Conservation (phyloP, 2,329 filamentous ascomycete genomes). For the Cladosporium sp. region DNA sequence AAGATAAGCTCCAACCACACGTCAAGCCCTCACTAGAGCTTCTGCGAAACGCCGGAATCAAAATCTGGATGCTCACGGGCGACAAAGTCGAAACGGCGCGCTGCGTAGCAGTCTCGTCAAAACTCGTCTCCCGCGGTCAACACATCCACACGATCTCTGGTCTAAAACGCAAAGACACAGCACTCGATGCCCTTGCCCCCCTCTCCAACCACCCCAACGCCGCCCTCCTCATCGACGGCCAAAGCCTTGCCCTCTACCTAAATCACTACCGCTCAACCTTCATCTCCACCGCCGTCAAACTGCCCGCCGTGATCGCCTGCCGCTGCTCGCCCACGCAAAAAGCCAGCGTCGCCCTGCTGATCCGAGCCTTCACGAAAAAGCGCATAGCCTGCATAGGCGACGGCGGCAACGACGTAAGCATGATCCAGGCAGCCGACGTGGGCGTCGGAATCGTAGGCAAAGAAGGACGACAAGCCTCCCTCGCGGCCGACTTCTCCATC, state of each 20-base stretch:
- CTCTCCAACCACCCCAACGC: constrained; percentile 79
- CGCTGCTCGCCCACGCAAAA: constrained; percentile 97
- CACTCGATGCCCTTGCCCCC: constrained; percentile 83
- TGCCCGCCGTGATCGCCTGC: constrained; percentile 91
- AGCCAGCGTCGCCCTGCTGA: constrained; percentile 85
- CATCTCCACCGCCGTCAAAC: constrained; percentile 76
- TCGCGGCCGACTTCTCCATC: constrained; percentile 95
- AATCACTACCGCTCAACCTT: constrained; percentile 79
- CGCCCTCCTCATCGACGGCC: constrained; percentile 90
- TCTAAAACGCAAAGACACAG: constrained; percentile 73
- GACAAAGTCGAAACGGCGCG: constrained; percentile 98
- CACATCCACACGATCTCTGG: constrained; percentile 84
- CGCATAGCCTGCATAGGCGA: constrained; percentile 97
- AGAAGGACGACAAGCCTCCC: constrained; percentile 87
- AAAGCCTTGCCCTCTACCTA: constrained; percentile 79
- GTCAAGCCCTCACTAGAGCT: constrained; percentile 95
- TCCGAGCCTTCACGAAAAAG: constrained; percentile 87
- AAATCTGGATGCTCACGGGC: constrained; percentile 99
- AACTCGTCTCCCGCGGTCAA: constrained; percentile 87
- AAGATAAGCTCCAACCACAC: constrained; percentile 92
- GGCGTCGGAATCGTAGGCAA: constrained; percentile 98
- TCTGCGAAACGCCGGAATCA: constrained; percentile 92
- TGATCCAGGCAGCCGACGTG: constrained; percentile 98
- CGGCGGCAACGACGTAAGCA: constrained; percentile 95
- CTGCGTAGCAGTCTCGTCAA: constrained; percentile 91